These are phyloP conservation scores for Plenodomus biglobosus DNA, from an alignment of 2,329 filamentous ascomycete species.

Conservation along the genomic window DNA sequence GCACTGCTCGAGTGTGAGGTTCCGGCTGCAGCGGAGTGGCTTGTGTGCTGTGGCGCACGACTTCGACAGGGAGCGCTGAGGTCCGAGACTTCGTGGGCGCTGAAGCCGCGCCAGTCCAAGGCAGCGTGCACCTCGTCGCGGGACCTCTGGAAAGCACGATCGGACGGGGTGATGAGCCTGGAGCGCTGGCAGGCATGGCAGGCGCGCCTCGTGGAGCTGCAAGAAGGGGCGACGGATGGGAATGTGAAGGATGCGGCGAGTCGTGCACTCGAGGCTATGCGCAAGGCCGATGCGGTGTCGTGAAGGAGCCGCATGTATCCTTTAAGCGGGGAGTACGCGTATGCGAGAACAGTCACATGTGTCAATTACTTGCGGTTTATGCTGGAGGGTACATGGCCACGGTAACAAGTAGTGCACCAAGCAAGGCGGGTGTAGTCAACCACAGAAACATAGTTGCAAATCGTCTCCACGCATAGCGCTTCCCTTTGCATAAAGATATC, in stretches of 20 bases:
- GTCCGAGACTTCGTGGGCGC: background rate
- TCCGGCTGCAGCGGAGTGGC: constrained; percentile 4
- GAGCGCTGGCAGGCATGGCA: background rate
- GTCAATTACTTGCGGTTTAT: too few relatives aligned
- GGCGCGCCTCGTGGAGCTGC: background rate
- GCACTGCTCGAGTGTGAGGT: constrained; percentile 8
- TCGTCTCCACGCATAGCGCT: too few relatives aligned
- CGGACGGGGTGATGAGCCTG: background rate
- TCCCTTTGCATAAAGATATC: too few relatives aligned
- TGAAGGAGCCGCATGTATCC: background rate
- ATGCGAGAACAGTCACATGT: too few relatives aligned
- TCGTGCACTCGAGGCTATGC: background rate
- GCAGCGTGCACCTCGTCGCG: background rate
- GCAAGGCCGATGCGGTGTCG: background rate
- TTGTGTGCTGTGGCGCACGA: background rate
- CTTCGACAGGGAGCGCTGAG: constrained; percentile 1
- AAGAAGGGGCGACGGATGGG: background rate
- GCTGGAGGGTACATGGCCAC: too few relatives aligned
- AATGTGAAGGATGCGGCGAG: background rate
- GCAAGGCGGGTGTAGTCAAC: too few relatives aligned
- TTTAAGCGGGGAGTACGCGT: too few relatives aligned
- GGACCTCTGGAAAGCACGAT: background rate
- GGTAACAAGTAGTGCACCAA: too few relatives aligned
- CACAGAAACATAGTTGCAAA: too few relatives aligned
- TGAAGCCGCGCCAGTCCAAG: background rate